These are phyloP conservation scores for Coleophoma crateriformis DNA, from an alignment of 2,329 filamentous ascomycete species.

Conservation along the genomic window DNA sequence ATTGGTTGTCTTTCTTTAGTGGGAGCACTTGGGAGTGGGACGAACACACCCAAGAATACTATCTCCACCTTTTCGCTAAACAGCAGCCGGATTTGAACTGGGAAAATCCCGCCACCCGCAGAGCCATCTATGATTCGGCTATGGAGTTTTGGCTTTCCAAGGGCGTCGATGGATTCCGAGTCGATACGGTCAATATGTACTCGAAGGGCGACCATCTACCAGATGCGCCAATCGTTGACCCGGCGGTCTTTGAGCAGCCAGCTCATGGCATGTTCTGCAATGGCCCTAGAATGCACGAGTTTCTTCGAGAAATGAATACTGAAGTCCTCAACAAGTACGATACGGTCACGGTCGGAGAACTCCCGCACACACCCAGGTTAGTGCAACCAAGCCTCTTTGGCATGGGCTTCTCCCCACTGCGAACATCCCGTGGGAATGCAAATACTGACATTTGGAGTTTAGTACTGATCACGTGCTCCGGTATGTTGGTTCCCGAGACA, in stretches of 20 bases:
- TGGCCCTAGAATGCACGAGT: conserved; percentile 65
- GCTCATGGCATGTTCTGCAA: conserved; percentile 57
- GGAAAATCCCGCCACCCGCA: conserved; percentile 63
- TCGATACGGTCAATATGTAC: conserved; percentile 71
- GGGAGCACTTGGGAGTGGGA: conserved; percentile 66
- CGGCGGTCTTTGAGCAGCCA: conserved; percentile 39
- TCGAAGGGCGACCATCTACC: conserved; percentile 55
- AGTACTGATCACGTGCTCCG: conserved; percentile 38
- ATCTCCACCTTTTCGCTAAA: conserved; percentile 68
- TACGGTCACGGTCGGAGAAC: conserved; percentile 67
- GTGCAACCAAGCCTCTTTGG: conserved; percentile 13
- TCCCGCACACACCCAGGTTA: conserved; percentile 56
- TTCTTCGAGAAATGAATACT: conserved; percentile 58
- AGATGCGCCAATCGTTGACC: conserved; percentile 50
- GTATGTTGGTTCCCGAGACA: conserved; percentile 52
- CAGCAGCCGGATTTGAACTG: conserved; percentile 85
- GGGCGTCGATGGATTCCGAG: conserved; percentile 68
- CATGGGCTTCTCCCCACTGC: too few species aligned
- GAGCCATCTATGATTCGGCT: conserved; percentile 64
- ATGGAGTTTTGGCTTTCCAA: conserved; percentile 77
- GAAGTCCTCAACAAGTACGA: conserved; percentile 53
- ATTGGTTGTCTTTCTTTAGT: conserved; percentile 61
- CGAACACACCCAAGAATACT: conserved; percentile 67
- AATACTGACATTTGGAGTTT: too few species aligned
- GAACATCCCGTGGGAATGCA: too few species aligned